Percentiles rank a stretch among this genome's conserved stretches.
These are phyloP conservation scores for Solanum paucissectum DNA, from an alignment of 257 asterid species.

Conservation along the genomic window DNA sequence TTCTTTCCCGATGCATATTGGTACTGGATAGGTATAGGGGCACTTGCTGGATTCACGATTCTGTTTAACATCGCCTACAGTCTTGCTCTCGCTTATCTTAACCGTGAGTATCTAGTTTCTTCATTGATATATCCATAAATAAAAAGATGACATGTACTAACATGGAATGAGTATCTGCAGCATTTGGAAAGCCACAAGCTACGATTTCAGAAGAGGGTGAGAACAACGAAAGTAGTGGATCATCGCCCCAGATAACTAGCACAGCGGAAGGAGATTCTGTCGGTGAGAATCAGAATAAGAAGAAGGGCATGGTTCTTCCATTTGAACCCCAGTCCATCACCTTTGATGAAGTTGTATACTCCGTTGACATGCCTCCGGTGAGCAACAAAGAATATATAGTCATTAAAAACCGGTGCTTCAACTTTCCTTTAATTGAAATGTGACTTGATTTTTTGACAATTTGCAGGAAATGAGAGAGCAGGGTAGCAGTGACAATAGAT, in stretches of 20 bases:
- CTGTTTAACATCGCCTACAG: conserved; percentile 14
- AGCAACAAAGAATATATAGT: not conserved
- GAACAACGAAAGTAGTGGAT: not conserved
- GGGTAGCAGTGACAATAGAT: conserved; percentile 34
- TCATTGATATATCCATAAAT: not conserved
- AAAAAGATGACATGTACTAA: not conserved
- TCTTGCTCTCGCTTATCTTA: conserved; percentile 29
- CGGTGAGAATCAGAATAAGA: conserved; percentile 13
- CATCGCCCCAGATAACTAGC: not conserved
- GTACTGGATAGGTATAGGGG: conserved; percentile 39
- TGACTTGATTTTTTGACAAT: not conserved
- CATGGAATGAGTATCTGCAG: conserved; percentile 21
- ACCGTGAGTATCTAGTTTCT: conserved; percentile 37
- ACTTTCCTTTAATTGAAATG: not conserved
- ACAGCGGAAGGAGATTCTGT: conserved; percentile 13
- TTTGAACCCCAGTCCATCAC: conserved; percentile 84
- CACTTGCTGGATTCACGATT: conserved; percentile 15
- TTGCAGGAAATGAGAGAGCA: conserved; percentile 55
- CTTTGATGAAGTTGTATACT: conserved; percentile 60
- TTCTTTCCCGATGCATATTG: conserved; percentile 23
- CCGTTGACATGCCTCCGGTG: conserved; percentile 91
- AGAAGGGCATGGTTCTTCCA: conserved; percentile 84
- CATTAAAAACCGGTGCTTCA: not conserved
- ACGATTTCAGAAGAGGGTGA: conserved; percentile 24
- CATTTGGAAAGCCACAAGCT: conserved; percentile 44